A percentile compares a stretch with the other conserved stretches of the same genome.
These are phyloP conservation scores for Neonectria punicea DNA, from an alignment of 2,329 filamentous ascomycete genomes.

Conservation along the genomic window DNA sequence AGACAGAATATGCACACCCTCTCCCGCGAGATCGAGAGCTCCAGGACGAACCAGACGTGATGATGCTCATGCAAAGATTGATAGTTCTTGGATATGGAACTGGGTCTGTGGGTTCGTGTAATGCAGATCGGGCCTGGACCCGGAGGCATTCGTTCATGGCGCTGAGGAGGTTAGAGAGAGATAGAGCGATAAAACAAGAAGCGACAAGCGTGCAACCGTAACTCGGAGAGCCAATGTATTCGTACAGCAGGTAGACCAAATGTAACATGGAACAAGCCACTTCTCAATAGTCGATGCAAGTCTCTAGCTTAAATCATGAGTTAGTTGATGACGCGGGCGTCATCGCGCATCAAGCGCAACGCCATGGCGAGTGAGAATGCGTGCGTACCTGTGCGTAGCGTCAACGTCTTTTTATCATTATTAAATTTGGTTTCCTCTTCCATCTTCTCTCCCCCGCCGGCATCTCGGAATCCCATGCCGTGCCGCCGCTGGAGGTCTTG, in stretches of 20 bases:
- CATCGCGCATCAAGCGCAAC: not conserved
- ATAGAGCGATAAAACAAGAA: not conserved
- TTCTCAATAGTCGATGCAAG: not conserved
- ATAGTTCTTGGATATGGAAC: not conserved
- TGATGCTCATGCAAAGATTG: not conserved
- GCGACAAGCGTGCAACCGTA: not conserved
- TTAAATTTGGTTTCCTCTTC: not conserved
- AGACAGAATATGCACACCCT: constrained; percentile 18
- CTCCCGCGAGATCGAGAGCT: not conserved
- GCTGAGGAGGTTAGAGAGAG: not conserved
- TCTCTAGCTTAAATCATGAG: not conserved
- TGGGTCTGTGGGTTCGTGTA: not conserved
- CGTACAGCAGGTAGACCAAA: not conserved
- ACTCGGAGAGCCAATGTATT: no score
- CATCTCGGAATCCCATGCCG: not conserved
- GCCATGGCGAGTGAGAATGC: not conserved
- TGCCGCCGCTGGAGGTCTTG: not conserved
- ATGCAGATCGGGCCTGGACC: not conserved
- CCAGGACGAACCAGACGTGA: not conserved
- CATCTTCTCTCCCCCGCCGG: not conserved
- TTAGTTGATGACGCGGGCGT: not conserved
- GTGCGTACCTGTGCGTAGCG: not conserved
- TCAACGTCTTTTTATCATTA: not conserved
- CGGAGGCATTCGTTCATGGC: not conserved
- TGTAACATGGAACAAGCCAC: not conserved